Evolutionary conservation across 345 rosid genomes (phyloP), one percentile per base, ranked within the genome.

Genomic region (Tarenaya hassleriana): DNA sequence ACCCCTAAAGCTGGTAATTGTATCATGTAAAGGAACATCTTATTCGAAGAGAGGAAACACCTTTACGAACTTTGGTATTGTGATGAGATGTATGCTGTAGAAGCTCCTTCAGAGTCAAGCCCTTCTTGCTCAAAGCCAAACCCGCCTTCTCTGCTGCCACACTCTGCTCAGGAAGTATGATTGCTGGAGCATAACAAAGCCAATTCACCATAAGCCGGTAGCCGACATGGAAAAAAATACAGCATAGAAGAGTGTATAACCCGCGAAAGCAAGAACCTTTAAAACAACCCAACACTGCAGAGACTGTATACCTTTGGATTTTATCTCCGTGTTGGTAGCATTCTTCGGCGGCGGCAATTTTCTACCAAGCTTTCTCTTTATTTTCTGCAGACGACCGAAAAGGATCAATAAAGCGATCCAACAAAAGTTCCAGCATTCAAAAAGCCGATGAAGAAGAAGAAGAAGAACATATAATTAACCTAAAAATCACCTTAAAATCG

Each of bases 111-210:
- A 91, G 69, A 56, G 94, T 81, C 77, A 87, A 69, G n/a, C 96
- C 96, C 63, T 81, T 91, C 83, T 77, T 91, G 68, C 72, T 87
- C 34, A 87, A 78, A 48, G 98, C 96, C 12, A 81, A 69, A 31
- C 84, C 96, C n/a, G 65, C 56, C 74, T 81, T 91, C 41, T 84
- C 85, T 0, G 83, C 73, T 7, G 80, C 95, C 60, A 91, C 73
- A 68, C 90, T 91, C 63, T 91, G 96, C 69, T 87, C 92, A 12
- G 94, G 98, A 64, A 91, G 86, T 59, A 84, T 29, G 65, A 91
- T 91, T 0, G 94, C 98, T 92, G 73, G 68, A 65, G 69, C 17
- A 44, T 34, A 52, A 45, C 20, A 38, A 24, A 7, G 15, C 5
- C 18, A 12, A 47, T 3, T 12, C 17, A 21, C 10, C 16, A 45